Evolutionary conservation across 192 early-diverging fungal species (phyloP), one percentile per base, ranked within the genome.

Genomic region (Jimgerdemannia flammicorona): DNA sequence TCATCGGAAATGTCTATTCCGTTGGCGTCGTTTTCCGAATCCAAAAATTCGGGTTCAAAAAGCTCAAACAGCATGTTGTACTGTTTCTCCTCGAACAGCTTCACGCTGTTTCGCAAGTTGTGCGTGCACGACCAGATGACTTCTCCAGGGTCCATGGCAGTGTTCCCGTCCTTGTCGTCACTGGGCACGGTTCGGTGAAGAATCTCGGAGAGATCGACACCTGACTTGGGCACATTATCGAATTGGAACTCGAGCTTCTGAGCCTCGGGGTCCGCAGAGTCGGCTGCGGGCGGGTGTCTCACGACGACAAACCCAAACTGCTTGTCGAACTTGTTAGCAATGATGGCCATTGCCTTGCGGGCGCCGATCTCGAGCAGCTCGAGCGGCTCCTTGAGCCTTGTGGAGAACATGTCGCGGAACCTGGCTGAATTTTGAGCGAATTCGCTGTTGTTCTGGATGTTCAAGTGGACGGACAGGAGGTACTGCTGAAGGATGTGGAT

Each of bases 401-500:
- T 14, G 49, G 49, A 59, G 49, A 59, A 59, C 14, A 14, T 59
- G 14, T 14, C 49, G 14, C 6, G 49, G 49, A 59, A 59, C 8
- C 8, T 59, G 49, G 49, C 6, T 10, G 49, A 59, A 14, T 59
- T 59, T 14, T 59, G 49, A 59, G 29, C 29, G 29, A 59, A 59
- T 6, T 59, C 6, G 14, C 8, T 14, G 49, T 6, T 59, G 6
- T 59, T 4, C 39, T 6, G 8, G 1, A 67, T 11, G 64, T 66
- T 67, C n/a, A n/a, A 29, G 64, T 73, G 54, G 64, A 73, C 7
- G 11, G 59, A 3, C 9, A 73, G 19, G 40, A 73, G n/a, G 39
- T 68, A 29, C 67, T 67, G 64, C 42, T 73, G 72, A n/a, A 73
- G 19, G 64, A 41, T 20, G 19, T 73, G 64, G 18, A 73, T 73